Conservation (phyloP, 2,329 filamentous ascomycete genomes). For the Orbilia javanica region DNA sequence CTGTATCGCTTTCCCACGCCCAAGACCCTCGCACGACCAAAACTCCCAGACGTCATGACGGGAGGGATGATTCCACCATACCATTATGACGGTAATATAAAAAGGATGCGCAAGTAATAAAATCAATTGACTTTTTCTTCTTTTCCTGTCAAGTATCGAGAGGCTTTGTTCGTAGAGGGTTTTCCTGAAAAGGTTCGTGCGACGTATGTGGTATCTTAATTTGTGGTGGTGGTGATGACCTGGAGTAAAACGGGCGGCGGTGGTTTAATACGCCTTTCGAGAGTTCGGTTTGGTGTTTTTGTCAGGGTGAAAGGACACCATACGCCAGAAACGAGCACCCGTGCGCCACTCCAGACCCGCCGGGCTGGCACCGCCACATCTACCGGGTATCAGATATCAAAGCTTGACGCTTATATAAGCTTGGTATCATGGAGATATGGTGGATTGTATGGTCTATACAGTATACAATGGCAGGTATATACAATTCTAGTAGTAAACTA, state of each 20-base stretch:
- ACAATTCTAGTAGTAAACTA: slow-evolving; percentile 43
- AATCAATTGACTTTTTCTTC: slow-evolving; percentile 33
- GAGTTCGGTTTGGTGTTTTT: slow-evolving; percentile 35
- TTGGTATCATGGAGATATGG: slow-evolving; percentile 6
- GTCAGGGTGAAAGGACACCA: slow-evolving; percentile 58
- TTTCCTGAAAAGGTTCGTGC: slow-evolving; percentile 2
- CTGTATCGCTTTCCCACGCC: slow-evolving; percentile 28
- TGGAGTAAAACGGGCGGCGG: slow-evolving; percentile 3
- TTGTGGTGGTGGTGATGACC: background rate
- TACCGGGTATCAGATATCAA: background rate
- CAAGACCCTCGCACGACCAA: slow-evolving; percentile 25
- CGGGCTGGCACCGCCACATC: slow-evolving; percentile 51
- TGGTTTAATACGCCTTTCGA: slow-evolving; percentile 26
- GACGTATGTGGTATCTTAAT: slow-evolving; percentile 6
- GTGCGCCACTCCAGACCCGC: slow-evolving; percentile 9
- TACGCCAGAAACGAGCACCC: slow-evolving; percentile 43
- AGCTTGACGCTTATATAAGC: too few species aligned
- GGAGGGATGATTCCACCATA: slow-evolving; percentile 17
- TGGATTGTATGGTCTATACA: slow-evolving; percentile 24
- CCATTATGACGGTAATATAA: slow-evolving; percentile 43
- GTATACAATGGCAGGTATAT: slow-evolving; percentile 31
- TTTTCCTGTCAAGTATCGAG: background rate
- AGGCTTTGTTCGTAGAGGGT: background rate
- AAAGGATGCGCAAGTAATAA: slow-evolving; percentile 3
- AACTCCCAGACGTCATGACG: slow-evolving; percentile 10